A percentile compares a stretch with the other conserved stretches of the same genome.
These are phyloP conservation scores for Rhodotorula toruloides DNA, from an alignment of 768 basidiomycete species.

Conservation along the genomic window DNA sequence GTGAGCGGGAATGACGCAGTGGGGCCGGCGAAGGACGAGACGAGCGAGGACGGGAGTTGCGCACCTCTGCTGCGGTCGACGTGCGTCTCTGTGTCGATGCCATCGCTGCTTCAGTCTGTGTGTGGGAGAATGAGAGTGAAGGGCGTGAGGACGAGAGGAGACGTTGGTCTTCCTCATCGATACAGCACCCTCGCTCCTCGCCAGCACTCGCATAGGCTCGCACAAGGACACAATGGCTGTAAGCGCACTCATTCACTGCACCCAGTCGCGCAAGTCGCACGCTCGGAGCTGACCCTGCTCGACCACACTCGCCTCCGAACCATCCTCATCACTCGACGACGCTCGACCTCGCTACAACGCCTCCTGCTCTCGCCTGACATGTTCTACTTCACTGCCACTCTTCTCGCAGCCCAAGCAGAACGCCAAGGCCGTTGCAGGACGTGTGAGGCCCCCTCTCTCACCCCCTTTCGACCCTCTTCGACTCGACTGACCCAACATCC, in stretches of 20 bases:
- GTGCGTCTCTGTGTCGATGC: neutral
- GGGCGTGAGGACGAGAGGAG: too few relatives aligned
- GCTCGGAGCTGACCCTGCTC: too few relatives aligned
- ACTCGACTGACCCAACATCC: neutral
- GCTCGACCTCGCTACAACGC: neutral
- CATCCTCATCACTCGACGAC: too few relatives aligned
- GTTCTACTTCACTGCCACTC: too few relatives aligned
- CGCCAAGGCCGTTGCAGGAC: slow-evolving; percentile 8
- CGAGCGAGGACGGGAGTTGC: neutral
- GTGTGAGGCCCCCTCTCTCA: neutral
- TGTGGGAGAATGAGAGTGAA: neutral
- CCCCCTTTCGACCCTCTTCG: neutral
- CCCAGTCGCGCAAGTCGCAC: too few relatives aligned
- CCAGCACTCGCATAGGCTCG: too few relatives aligned
- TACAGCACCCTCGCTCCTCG: too few relatives aligned
- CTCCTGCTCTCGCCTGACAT: neutral
- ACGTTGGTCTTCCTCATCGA: too few relatives aligned
- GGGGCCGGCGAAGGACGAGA: neutral
- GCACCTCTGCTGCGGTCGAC: neutral
- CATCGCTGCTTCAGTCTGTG: too few relatives aligned
- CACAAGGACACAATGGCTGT: too few relatives aligned
- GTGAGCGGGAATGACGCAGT: neutral
- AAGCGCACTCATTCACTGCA: too few relatives aligned
- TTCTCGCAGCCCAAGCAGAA: slow-evolving; percentile 14
- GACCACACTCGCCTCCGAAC: too few relatives aligned